These are phyloP conservation scores for Rubroboletus pulcherrimus DNA, from an alignment of 768 basidiomycete genomes.

Conservation along the genomic window DNA sequence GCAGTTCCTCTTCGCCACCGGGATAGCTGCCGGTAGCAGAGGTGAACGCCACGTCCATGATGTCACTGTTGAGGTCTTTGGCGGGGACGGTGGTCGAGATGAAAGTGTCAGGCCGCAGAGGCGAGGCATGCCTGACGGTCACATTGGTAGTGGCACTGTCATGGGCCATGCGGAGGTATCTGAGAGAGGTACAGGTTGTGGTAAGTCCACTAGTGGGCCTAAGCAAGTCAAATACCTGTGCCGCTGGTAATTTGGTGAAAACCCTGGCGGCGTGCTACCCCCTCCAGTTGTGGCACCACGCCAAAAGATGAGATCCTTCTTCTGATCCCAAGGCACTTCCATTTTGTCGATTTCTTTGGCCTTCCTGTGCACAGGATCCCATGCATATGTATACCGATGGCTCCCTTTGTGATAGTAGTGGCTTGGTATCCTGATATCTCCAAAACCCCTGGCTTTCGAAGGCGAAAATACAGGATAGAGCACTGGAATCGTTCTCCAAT, in stretches of 20 bases:
- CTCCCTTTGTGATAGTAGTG: slow-evolving; percentile 93
- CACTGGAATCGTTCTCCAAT: slow-evolving; percentile 85
- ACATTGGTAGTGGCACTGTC: slow-evolving; percentile 44
- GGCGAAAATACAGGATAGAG: slow-evolving; percentile 96
- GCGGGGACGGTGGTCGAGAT: slow-evolving; percentile 60
- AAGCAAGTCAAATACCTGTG: slow-evolving; percentile 53
- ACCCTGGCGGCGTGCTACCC: slow-evolving; percentile 82
- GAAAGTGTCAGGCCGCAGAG: slow-evolving; percentile 52
- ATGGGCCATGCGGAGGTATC: slow-evolving; percentile 79
- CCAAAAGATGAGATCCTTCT: slow-evolving; percentile 89
- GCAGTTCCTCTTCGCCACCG: slow-evolving; percentile 65
- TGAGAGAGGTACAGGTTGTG: slow-evolving; percentile 1
- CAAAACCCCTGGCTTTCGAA: slow-evolving; percentile 78
- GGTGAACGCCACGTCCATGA: slow-evolving; percentile 88
- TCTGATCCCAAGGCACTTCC: slow-evolving; percentile 88
- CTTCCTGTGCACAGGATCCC: slow-evolving; percentile 73
- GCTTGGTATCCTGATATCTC: slow-evolving; percentile 91
- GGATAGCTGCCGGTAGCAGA: slow-evolving; percentile 75
- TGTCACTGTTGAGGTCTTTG: slow-evolving; percentile 62
- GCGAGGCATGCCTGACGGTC: slow-evolving; percentile 68
- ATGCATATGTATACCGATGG: slow-evolving; percentile 82
- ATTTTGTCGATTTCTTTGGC: slow-evolving; percentile 76
- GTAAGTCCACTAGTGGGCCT: neutral
- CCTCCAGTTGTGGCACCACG: slow-evolving; percentile 95
- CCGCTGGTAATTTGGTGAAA: slow-evolving; percentile 77